Conservation (phyloP, 208 protist genomes). For the Jaenimonas drosophilae region DNA sequence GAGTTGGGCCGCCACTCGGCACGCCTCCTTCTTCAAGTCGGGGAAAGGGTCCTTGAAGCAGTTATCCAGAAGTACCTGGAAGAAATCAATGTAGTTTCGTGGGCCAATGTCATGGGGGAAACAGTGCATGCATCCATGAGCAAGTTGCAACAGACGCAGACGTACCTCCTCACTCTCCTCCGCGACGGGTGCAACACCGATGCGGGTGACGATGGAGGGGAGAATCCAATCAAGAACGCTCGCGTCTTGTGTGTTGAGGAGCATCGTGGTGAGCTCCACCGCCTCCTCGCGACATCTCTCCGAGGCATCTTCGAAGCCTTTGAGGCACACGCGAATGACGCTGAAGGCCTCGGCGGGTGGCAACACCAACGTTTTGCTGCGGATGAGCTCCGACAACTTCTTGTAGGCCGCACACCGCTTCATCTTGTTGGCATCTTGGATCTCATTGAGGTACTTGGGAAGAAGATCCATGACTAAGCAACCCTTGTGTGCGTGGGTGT, state of each 20-base stretch:
- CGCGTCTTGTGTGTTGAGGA: slow-evolving; percentile 31
- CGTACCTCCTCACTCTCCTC: slow-evolving; percentile 82
- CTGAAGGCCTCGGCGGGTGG: slow-evolving; percentile 30
- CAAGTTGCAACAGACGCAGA: slow-evolving; percentile 53
- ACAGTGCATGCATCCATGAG: slow-evolving; percentile 50
- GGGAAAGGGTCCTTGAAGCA: slow-evolving; percentile 72
- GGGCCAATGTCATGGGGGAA: slow-evolving; percentile 85
- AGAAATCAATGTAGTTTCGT: slow-evolving; percentile 85
- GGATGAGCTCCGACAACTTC: slow-evolving; percentile 31
- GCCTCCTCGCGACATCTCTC: slow-evolving; percentile 74
- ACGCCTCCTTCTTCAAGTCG: slow-evolving; percentile 80
- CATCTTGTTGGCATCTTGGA: slow-evolving; percentile 52
- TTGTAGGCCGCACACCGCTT: slow-evolving; percentile 61
- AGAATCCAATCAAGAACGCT: slow-evolving; percentile 81
- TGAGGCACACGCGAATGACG: slow-evolving; percentile 44
- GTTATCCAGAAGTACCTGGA: slow-evolving; percentile 75
- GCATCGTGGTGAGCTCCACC: slow-evolving; percentile 25
- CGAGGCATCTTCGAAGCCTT: slow-evolving; percentile 66
- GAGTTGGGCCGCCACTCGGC: slow-evolving; percentile 44
- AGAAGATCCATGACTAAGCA: slow-evolving; percentile 70
- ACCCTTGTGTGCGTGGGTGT: too few relatives aligned
- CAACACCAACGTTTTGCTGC: slow-evolving; percentile 5
- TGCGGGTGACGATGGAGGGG: slow-evolving; percentile 73
- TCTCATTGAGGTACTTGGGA: slow-evolving; percentile 65
- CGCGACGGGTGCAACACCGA: slow-evolving; percentile 49